Evolutionary conservation across 768 basidiomycete species (phyloP), one percentile per base, ranked within the genome.

Genomic region (Rhizopogon sp.): DNA sequence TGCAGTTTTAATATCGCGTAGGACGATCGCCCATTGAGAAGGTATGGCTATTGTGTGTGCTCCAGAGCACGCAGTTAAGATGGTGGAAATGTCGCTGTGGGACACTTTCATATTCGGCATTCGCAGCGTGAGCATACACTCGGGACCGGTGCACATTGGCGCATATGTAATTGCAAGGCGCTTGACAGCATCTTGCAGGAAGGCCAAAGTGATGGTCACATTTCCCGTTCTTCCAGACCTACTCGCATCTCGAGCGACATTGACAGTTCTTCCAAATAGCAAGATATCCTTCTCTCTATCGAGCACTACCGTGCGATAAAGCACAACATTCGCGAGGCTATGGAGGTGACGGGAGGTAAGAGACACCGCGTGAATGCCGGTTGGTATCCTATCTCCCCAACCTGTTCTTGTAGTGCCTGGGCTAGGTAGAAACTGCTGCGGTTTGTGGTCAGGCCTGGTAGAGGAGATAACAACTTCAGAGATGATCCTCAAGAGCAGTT

Each of bases 221-320:
- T 16, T 5, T 22, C 28, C 33, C 20, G n/a, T 17, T 25, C 20
- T 16, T 16, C 20, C 46, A 39, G 8, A 22, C n/a, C 10, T 50
- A 25, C 46, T 39, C 20, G 28, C 33, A 17, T 50, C 50, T 29
- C 14, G 54, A 51, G 68, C 72, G 14, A 62, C 59, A 16, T 60
- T 57, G 17, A 64, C 62, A 9, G 74, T 77, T 43, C 74, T 71
- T 53, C 69, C 58, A 44, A 79, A 73, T 16, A 74, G 66, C 11
- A 63, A 50, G 39, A 76, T 58, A 7, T 62, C 59, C 28, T 64
- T 58, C 10, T 60, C 41, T 1, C 66, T 65, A 53, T 71, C 60
- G 17, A 79, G 67, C 25, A 74, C 67, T 25, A 78, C 70, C 5
- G 69, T 69, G 44, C 70, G 65, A 56, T 78, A 79, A 28, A 77